phyloP scores from a whole-genome alignment of 164 flowering plant genomes.

The Magnolia sinica region DNA sequence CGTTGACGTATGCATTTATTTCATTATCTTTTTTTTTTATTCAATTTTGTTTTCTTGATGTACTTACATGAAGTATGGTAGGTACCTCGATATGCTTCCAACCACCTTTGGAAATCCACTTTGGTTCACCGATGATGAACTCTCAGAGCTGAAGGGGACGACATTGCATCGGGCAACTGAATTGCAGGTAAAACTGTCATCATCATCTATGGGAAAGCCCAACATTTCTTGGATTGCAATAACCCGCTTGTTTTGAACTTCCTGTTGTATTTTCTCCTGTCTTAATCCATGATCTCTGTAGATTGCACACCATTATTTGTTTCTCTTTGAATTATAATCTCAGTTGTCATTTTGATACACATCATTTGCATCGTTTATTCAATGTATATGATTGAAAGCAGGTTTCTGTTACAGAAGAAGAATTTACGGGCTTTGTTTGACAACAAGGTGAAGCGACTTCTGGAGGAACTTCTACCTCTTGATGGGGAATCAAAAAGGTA shows the following conservation, averaged over 20 bases:
- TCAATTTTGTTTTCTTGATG: background rate
- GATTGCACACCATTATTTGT: background rate
- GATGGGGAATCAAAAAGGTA: constrained; percentile 42
- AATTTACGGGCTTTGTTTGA: constrained; percentile 55
- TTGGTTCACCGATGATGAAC: constrained; percentile 88
- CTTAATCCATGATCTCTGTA: background rate
- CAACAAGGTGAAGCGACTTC: constrained; percentile 73
- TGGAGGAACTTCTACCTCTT: constrained; percentile 51
- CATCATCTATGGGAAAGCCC: background rate
- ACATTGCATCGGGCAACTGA: constrained; percentile 66
- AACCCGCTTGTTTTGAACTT: background rate
- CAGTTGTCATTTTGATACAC: background rate
- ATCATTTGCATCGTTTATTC: background rate
- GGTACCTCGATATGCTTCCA: constrained; percentile 96
- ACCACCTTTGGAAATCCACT: constrained; percentile 79
- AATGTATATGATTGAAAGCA: background rate
- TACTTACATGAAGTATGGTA: constrained; percentile 17
- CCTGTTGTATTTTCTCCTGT: background rate
- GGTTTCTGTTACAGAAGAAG: constrained; percentile 67
- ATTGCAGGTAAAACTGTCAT: constrained; percentile 55
- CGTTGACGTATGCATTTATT: background rate
- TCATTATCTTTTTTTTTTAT: background rate
- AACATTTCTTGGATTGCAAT: background rate
- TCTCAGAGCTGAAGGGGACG: constrained; percentile 82
- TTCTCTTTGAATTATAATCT: background rate